Evolutionary conservation across 352 stramenopile genomes (phyloP).

Genomic region (Pythium biforme): DNA sequence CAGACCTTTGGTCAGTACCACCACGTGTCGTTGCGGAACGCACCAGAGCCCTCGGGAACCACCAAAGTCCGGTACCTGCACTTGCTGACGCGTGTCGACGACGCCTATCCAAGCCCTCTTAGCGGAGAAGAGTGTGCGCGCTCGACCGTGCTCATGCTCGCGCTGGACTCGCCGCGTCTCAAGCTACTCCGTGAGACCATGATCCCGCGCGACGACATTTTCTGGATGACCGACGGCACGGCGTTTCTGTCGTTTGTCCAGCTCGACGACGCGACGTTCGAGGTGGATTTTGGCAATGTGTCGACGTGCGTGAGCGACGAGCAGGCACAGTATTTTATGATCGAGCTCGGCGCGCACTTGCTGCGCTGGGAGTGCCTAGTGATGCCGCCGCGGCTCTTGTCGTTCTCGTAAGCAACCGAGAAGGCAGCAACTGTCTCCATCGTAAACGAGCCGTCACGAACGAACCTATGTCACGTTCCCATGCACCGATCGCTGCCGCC

Average conservation of each 20-base stretch:
- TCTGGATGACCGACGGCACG: constrained; percentile 25
- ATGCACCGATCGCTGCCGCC: not conserved
- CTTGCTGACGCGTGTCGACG: constrained; percentile 13
- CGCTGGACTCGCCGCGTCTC: constrained; percentile 18
- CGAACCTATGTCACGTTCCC: too few relatives aligned
- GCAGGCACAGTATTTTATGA: constrained; percentile 28
- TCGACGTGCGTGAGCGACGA: constrained; percentile 17
- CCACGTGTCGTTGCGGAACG: constrained; percentile 18
- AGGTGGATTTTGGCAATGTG: constrained; percentile 27
- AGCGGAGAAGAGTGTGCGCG: constrained; percentile 1
- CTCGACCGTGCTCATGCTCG: constrained; percentile 23
- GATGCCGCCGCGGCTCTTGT: constrained; percentile 21
- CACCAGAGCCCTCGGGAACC: constrained; percentile 9
- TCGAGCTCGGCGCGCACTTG: constrained; percentile 23
- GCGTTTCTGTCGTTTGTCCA: constrained; percentile 25
- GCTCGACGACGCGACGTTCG: constrained; percentile 14
- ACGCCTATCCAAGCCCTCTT: not conserved
- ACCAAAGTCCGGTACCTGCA: constrained; percentile 19
- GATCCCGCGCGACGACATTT: constrained; percentile 14
- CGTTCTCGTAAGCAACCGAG: not conserved
- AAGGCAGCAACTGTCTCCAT: not conserved
- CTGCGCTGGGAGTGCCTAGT: constrained; percentile 26
- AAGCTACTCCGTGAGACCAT: constrained; percentile 21
- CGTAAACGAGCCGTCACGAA: too few relatives aligned
- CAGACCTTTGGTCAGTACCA: constrained; percentile 11